Percentiles rank a stretch among this genome's conserved stretches.
Conservation (phyloP, 176 grass and related monocot species). For the Oryza meyeriana region DNA sequence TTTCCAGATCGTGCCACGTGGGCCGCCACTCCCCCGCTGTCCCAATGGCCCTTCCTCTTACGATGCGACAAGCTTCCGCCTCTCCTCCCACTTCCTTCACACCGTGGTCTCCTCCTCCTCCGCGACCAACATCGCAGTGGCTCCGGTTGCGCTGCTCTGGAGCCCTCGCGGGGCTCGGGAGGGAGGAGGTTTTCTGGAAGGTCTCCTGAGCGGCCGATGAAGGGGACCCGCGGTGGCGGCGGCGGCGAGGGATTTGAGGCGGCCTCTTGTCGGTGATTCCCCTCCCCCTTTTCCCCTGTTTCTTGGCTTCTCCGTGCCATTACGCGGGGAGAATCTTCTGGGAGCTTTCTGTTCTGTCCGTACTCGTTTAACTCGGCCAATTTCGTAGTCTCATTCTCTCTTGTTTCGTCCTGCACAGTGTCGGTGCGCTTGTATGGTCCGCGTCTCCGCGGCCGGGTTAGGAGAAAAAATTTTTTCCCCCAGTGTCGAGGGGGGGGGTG, state of each 20-base stretch:
- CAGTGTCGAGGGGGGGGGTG: neutral
- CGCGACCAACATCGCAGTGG: neutral
- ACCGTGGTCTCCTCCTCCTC: neutral
- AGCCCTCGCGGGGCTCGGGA: neutral
- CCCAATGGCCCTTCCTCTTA: no score
- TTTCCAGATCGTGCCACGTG: no score
- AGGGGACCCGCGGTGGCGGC: conserved; percentile 11
- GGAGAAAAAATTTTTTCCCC: no score
- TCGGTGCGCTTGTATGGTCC: neutral
- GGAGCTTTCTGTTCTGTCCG: neutral
- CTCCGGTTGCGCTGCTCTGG: neutral
- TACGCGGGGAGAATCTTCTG: neutral
- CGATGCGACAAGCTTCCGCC: conserved; percentile 4
- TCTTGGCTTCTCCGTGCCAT: neutral
- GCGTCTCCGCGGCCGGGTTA: no score
- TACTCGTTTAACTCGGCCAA: no score
- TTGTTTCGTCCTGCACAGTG: neutral
- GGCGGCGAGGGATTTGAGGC: conserved; percentile 16
- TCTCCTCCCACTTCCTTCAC: neutral
- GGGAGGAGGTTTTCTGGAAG: neutral
- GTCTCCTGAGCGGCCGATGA: conserved; percentile 28
- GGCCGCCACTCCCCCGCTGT: no score
- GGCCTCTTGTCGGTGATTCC: conserved; percentile 42
- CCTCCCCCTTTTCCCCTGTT: neutral
- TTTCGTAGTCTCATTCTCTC: neutral